Percentiles rank a stretch among this genome's conserved stretches.
Conservation (phyloP, 352 stramenopile genomes). For the Phytophthora constricta region DNA sequence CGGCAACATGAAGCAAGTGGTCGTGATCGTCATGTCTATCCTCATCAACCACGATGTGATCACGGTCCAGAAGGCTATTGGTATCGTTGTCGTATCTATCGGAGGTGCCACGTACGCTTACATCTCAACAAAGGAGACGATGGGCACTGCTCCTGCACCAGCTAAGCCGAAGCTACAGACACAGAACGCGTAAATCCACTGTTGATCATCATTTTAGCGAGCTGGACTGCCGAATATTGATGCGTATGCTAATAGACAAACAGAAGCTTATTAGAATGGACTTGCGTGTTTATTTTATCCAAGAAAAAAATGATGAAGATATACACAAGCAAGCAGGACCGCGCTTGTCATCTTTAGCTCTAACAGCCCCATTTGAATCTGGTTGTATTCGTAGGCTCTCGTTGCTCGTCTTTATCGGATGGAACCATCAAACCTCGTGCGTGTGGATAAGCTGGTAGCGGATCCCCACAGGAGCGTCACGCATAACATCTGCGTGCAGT, state of each 20-base stretch:
- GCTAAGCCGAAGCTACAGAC: conserved; percentile 34
- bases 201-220: conserved; percentile 11
- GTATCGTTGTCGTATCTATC: conserved; percentile 73
- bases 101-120: conserved; percentile 77
- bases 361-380: too few species aligned
- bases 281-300: conserved; percentile 18
- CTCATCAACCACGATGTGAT: conserved; percentile 79
- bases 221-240: conserved; percentile 24
- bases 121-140: conserved; percentile 80
- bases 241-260: conserved; percentile 35
- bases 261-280: conserved; percentile 21
- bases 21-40: conserved; percentile 85
- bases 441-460: conserved; percentile 52
- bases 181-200: conserved; percentile 27
- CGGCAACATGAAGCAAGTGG: conserved; percentile 95
- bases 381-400: too few species aligned
- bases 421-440: conserved; percentile 29
- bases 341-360: too few species aligned
- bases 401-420: conserved; percentile 22
- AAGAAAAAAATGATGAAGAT: conserved; percentile 15
- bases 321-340: too few species aligned
- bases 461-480: conserved; percentile 46
- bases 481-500: conserved; percentile 61
- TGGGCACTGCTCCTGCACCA: conserved; percentile 48
- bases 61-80: conserved; percentile 69